These are phyloP conservation scores for Mycosarcoma maydis DNA, from an alignment of 1,284 basidiomycete species.

Conservation along the genomic window DNA sequence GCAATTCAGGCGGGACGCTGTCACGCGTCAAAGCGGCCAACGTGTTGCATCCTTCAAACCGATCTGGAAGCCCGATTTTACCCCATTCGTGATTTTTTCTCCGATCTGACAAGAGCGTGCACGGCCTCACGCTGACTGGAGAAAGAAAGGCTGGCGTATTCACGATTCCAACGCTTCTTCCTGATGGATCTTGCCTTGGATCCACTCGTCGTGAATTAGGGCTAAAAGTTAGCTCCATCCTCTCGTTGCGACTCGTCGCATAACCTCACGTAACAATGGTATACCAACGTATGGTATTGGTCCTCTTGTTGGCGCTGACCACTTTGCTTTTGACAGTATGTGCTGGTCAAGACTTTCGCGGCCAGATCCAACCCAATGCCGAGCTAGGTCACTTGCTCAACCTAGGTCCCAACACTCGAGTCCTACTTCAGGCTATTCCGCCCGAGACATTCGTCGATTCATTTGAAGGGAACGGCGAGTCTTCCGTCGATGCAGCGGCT, in stretches of 20 bases:
- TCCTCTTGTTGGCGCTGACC: constrained; percentile 17
- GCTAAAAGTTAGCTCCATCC: too few relatives aligned
- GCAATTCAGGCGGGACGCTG: too few relatives aligned
- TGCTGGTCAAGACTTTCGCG: constrained; percentile 42
- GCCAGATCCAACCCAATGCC: constrained; percentile 45
- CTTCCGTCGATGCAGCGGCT: not conserved
- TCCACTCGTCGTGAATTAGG: too few relatives aligned
- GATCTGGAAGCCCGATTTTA: too few relatives aligned
- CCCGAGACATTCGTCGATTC: not conserved
- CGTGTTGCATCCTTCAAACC: too few relatives aligned
- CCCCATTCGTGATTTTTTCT: too few relatives aligned
- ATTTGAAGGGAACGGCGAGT: not conserved
- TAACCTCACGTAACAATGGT: constrained; percentile 4
- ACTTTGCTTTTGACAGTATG: constrained; percentile 6
- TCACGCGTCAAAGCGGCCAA: too few relatives aligned
- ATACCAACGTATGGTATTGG: not conserved
- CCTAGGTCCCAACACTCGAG: constrained; percentile 39
- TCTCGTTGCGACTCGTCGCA: not conserved
- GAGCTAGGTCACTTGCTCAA: constrained; percentile 37
- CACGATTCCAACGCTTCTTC: too few relatives aligned
- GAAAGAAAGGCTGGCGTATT: too few relatives aligned
- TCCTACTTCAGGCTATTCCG: constrained; percentile 37
- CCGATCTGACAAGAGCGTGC: too few relatives aligned
- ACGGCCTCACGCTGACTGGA: too few relatives aligned
- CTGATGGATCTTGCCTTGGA: too few relatives aligned